Base-by-base conservation (phyloP, 495 filamentous ascomycete genomes). In the Hypoxylon rickii region DNA sequence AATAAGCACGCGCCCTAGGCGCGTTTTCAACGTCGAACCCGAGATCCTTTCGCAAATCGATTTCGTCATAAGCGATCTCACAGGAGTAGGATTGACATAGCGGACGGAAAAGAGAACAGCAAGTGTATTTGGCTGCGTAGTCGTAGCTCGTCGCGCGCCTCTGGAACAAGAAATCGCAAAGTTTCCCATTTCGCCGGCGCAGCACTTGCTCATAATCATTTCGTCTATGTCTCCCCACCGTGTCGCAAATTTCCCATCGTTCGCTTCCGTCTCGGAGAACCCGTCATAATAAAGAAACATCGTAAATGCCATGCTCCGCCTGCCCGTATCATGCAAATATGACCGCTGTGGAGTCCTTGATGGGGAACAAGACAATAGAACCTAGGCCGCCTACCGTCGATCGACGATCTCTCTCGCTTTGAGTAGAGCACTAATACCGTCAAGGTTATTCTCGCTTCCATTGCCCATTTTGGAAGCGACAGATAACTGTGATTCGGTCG, bases 371-470 rank as follows among this genome's bases (percentile, higher is more conserved):
- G 31, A 10, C 21, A 13, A 29, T n/a, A 33, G 41, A 3, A 12
- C 33, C 29, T 18, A 21, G 21, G 12, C 19, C 36, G 15, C 45
- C 38, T 26, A 62, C 22, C 74, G 71, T n/a, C 74, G 73, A 44
- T 79, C 72, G 26, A 82, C 77, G 41, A 82, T 81, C 50, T 83
- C 79, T 33, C 79, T 78, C 2, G 80, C 80, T 40, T 65, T 73
- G 2, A 83, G 63, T n/a, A 83, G 61, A 12, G 80, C 80, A 52
- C 71, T 80, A 61, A 83, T 78, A 1, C 76, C 76, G 37, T 79
- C 76, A n/a, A 78, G 59, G 16, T 58, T 65, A 29, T 37, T 44
- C 1, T 63, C 65, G 10, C 26, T 37, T 7, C 19, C 21, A 24
- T 20, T 36, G 22, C 7, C 19, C 17, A 44, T 17, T 7, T 51